Evolutionary conservation across 2,329 filamentous ascomycete genomes (phyloP), one percentile per base, ranked within the genome.

Genomic region (Cytospora piceicola): DNA sequence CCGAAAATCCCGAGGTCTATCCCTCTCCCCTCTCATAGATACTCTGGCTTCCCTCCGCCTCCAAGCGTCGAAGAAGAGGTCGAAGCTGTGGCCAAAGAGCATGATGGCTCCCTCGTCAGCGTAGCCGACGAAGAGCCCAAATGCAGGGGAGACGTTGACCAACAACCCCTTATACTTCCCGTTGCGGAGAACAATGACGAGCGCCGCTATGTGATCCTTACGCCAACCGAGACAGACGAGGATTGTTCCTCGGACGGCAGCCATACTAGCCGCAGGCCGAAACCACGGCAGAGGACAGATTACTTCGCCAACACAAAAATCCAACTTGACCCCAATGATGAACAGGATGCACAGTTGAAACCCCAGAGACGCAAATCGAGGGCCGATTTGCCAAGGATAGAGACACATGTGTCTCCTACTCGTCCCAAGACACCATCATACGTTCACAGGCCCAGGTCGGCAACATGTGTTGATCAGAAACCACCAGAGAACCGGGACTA

Each of bases 31-130:
- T 30, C 52, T 22, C 6, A 20, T n/a, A 29, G 39, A 29, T 56
- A 51, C 30, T 36, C n/a, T 24, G 59, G 69, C 49, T 82, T 80
- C 73, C 88, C 89, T 7, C 90, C 89, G 1, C 80, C 81, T 22
- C 88, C 90, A 4, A 87, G 77, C 42, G 89, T 90, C 57, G 90
- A 94, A 74, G 90, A 93, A 73, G 90, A 92, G 74, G 78, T 74
- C 20, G 82, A 80, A 17, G 85, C 90, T 9, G 76, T 92, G 46
- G 84, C 83, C 7, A 86, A 82, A 73, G 90, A 93, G 73, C 77
- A 85, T 71, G 80, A 81, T 30, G 72, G 75, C 53, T 76, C 77
- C 32, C 70, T 73, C 39, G 70, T 75, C 46, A 70, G 70, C 59
- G 74, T 70, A 53, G 71, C 69, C 62, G 81, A 79, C 64, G 88